Conservation (phyloP, 768 basidiomycete species). For the Xanthoconium purpureum region DNA sequence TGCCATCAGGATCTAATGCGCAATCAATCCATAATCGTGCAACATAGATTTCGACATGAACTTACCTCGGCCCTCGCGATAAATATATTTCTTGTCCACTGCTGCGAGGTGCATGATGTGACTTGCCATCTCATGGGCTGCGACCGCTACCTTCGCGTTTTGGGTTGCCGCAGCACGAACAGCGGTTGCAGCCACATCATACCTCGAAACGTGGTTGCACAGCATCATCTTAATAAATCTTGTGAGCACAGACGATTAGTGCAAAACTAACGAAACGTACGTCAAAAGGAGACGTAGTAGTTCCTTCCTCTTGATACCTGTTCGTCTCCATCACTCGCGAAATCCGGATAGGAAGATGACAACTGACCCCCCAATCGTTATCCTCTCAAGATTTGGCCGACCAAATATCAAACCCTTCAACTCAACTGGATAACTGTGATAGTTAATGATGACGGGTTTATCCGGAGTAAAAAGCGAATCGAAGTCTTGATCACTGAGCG, state of each 20-base stretch:
- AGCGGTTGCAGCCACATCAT: slow-evolving; percentile 60
- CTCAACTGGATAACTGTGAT: slow-evolving; percentile 78
- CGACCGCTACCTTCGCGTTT: slow-evolving; percentile 54
- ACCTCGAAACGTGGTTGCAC: slow-evolving; percentile 65
- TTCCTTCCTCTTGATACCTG: slow-evolving; percentile 67
- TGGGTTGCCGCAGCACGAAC: slow-evolving; percentile 50
- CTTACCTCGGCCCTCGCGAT: slow-evolving; percentile 54
- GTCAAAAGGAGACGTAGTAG: slow-evolving; percentile 81
- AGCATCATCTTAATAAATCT: slow-evolving; percentile 62
- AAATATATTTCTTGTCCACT: slow-evolving; percentile 63
- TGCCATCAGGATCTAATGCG: slow-evolving; percentile 33
- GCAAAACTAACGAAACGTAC: slow-evolving; percentile 35
- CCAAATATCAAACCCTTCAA: slow-evolving; percentile 64
- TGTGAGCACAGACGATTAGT: background rate
- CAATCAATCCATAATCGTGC: background rate
- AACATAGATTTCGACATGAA: too few relatives aligned
- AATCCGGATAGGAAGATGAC: background rate
- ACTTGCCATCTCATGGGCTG: slow-evolving; percentile 56
- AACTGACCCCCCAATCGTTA: slow-evolving; percentile 51
- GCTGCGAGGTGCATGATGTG: slow-evolving; percentile 56
- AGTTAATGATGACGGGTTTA: slow-evolving; percentile 73
- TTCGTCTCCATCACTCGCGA: slow-evolving; percentile 1
- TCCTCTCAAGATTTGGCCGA: slow-evolving; percentile 45
- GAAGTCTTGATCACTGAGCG: slow-evolving; percentile 60
- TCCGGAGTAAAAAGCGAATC: slow-evolving; percentile 69